Conservation (phyloP, 495 filamentous ascomycete species). For the Penicillium diatomitis region DNA sequence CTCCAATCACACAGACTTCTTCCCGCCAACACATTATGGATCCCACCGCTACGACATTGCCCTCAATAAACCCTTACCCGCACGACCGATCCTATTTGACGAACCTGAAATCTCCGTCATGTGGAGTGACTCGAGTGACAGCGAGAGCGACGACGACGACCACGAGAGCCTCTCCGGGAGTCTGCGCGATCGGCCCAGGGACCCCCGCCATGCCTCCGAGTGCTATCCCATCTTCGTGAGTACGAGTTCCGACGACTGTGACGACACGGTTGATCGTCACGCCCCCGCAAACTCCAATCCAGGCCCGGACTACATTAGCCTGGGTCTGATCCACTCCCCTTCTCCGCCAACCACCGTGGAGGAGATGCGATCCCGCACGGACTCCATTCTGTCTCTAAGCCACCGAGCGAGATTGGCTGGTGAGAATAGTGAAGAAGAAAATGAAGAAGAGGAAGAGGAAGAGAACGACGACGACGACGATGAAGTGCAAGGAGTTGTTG, state of each 20-base stretch:
- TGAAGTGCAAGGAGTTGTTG: too few species aligned
- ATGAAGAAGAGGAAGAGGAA: neutral
- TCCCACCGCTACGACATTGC: slow-evolving; percentile 19
- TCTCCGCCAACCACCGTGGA: slow-evolving; percentile 6
- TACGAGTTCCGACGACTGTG: slow-evolving; percentile 25
- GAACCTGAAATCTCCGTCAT: slow-evolving; percentile 18
- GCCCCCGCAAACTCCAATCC: slow-evolving; percentile 8
- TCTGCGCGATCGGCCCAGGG: slow-evolving; percentile 18
- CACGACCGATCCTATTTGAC: slow-evolving; percentile 18
- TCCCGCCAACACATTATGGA: slow-evolving; percentile 3
- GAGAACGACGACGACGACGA: neutral
- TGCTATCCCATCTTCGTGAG: slow-evolving; percentile 34
- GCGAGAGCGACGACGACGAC: slow-evolving; percentile 22
- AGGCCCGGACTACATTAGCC: slow-evolving; percentile 2
- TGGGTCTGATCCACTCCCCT: slow-evolving; percentile 2
- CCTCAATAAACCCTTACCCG: slow-evolving; percentile 32
- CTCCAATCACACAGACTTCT: slow-evolving; percentile 14
- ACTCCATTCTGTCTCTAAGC: slow-evolving; percentile 1
- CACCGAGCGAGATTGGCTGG: neutral
- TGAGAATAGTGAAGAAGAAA: neutral
- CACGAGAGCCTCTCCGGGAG: neutral
- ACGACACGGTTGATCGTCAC: slow-evolving; percentile 17
- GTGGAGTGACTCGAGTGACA: slow-evolving; percentile 30
- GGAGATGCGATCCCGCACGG: slow-evolving; percentile 5
- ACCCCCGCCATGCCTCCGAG: slow-evolving; percentile 22